Base-by-base conservation (phyloP, 139 green algal species). In the Medakamo hakoo region DNA sequence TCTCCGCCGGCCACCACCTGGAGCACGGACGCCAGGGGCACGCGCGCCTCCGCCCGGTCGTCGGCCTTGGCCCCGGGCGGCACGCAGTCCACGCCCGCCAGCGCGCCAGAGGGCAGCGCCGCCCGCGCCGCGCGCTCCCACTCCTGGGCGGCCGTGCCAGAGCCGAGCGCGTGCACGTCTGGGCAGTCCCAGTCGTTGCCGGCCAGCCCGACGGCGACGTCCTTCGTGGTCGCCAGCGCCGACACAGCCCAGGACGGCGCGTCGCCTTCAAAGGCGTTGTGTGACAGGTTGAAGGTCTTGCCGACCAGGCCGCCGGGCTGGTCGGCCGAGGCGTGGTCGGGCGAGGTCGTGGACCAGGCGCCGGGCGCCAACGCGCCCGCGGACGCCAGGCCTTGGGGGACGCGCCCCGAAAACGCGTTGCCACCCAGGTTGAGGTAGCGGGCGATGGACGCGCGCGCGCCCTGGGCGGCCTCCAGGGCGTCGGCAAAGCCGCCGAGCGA, bases 381-480 rank as follows among this genome's bases (percentile, higher is more conserved):
- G 23, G 5, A 58, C 23, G 30, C 18, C 23, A 65, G 25, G n/a
- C 14, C 61, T 22, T 30, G 16, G 5, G 61, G 40, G 5, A 65
- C 61, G 5, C 22, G 23, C 23, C 61, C 61, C 3, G 22, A 40
- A 5, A 65, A 32, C 32, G 23, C 25, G 40, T 65, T 65, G 22
- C 61, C 61, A 2, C 40, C 61, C 32, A 65, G 2, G 18, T 27
- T 59, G n/a, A 65, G 5, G 61, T 57, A 65, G 40, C 32, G 31
- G 23, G 25, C n/a, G 40, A 16, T 21, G 27, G 61, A 48, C 5
- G 61, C 4, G 55, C 16, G 4, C 14, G 14, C 28, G 18, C 16
- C 20, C 32, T 23, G 31, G 1, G 40, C 5, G 24, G n/a, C 23
- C 4, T 25, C 22, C 32, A 65, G 9, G 2, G 14, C 40, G 1